Evolutionary conservation across 2,329 filamentous ascomycete species (phyloP), one percentile per base, ranked within the genome.

Genomic region (Fusarium coicis): DNA sequence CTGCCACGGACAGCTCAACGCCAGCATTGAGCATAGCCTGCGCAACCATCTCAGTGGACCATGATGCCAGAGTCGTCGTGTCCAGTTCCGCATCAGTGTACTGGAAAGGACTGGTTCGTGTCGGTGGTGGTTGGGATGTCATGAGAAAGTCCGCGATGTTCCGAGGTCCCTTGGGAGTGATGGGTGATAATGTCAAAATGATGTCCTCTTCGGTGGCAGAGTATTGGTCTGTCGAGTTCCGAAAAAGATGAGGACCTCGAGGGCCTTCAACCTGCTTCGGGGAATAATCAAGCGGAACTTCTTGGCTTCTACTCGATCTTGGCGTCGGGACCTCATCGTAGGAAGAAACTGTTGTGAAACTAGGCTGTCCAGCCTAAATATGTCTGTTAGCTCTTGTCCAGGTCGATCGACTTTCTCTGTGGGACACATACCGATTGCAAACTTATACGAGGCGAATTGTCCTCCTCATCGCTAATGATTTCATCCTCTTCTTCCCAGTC

Each of bases 1-100:
- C 92, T 16, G 96, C 92, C 56, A 96, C 87, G 11, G 87, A 84
- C 57, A 90, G 84, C 80, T 97, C 95, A 79, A 97, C 91, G 75
- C 93, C 94, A 49, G 91, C 90, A 80, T 94, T 90, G 78, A 92
- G 89, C 94, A 98, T 96, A 89, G 93, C 96, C 78, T 93, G 91
- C 62, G 93, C 93, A 47, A 96, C 93, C 83, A 94, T 92, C 78
- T 91, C 88, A 7, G 93, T 91, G 19, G 89, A 88, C 94, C 93
- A 96, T 49, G 85, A 84, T 21, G 88, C 85, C 67, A 96, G 87
- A 55, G 88, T 85, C 30, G 84, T 82, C 37, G 88, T 84, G 74
- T 93, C 88, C 39, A 93, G 85, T 68, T 90, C 85, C 65, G 85
- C 85, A 67, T 86, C 81, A 5, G 87, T 88, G 78, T 87, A 92